These are phyloP conservation scores for Punica granatum DNA, from an alignment of 345 rosid genomes.

Conservation along the genomic window DNA sequence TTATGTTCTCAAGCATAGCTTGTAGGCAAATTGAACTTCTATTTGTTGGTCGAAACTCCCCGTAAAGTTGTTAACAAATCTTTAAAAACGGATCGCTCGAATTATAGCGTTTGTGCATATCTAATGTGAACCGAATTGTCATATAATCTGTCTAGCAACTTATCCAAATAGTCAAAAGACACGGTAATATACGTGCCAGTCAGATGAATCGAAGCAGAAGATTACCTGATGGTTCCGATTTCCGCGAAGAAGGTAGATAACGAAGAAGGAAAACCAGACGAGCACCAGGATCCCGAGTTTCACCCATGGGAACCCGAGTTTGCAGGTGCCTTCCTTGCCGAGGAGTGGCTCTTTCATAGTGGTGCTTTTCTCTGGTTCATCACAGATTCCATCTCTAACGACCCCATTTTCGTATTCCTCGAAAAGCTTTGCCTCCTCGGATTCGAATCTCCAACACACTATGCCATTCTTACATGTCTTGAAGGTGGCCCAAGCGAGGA, in stretches of 20 bases:
- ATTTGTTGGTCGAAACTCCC: too few relatives aligned
- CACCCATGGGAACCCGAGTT: slow-evolving; percentile 50
- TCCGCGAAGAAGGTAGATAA: slow-evolving; percentile 62
- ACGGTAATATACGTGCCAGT: neutral
- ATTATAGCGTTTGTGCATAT: too few relatives aligned
- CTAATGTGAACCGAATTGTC: too few relatives aligned
- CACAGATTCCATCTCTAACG: slow-evolving; percentile 6
- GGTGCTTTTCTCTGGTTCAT: slow-evolving; percentile 20
- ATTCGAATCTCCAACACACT: slow-evolving; percentile 51
- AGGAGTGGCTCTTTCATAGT: slow-evolving; percentile 35
- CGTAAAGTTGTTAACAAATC: too few relatives aligned
- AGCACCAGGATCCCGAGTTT: slow-evolving; percentile 53
- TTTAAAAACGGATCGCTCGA: too few relatives aligned
- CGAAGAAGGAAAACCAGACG: slow-evolving; percentile 71
- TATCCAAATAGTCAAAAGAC: too few relatives aligned
- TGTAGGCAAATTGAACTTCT: too few relatives aligned
- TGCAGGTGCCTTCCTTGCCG: slow-evolving; percentile 11
- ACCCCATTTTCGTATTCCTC: slow-evolving; percentile 32
- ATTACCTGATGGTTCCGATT: slow-evolving; percentile 56
- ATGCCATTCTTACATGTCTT: slow-evolving; percentile 69
- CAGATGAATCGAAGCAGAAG: neutral
- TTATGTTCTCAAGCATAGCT: too few relatives aligned
- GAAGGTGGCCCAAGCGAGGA: slow-evolving; percentile 70
- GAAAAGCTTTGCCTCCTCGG: slow-evolving; percentile 28
- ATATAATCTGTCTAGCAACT: too few relatives aligned